Evolutionary conservation across 768 basidiomycete species (phyloP).

Genomic region (Tulasnella sp.): DNA sequence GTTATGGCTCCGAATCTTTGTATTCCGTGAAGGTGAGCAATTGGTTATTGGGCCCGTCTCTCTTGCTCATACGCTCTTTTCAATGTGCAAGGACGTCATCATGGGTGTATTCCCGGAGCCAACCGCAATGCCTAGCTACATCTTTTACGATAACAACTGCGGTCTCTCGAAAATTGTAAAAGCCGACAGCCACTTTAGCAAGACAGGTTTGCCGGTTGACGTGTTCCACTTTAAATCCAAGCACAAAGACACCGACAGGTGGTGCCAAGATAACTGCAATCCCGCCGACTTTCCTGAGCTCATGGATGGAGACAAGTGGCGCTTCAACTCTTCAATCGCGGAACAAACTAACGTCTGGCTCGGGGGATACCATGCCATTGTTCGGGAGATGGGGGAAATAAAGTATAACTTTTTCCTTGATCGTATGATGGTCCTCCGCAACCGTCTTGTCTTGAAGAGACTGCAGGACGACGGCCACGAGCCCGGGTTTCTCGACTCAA

Average conservation of each 20-base stretch:
- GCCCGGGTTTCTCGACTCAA: not conserved
- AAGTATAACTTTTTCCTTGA: conserved; percentile 43
- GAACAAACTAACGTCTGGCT: conserved; percentile 26
- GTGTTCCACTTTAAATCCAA: not conserved
- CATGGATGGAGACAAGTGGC: not conserved
- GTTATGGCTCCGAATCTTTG: too few relatives aligned
- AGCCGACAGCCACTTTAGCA: not conserved
- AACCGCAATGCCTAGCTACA: not conserved
- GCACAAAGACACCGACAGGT: not conserved
- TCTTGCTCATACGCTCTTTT: too few relatives aligned
- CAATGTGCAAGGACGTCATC: not conserved
- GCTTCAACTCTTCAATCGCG: conserved; percentile 15
- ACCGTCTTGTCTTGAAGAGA: not conserved
- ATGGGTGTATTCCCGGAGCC: not conserved
- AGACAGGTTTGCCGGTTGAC: not conserved
- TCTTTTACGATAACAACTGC: not conserved
- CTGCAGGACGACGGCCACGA: not conserved
- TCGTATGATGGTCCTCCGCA: conserved; percentile 38
- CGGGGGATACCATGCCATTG: conserved; percentile 33
- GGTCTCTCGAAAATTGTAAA: not conserved
- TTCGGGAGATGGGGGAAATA: conserved; percentile 39
- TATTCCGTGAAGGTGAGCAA: too few relatives aligned
- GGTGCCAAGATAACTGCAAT: not conserved
- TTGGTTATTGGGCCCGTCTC: not conserved
- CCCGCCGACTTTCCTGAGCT: not conserved